A percentile compares a stretch with the other conserved stretches of the same genome.
Conservation (phyloP, 257 asterid species). For the Voacanga thouarsii region DNA sequence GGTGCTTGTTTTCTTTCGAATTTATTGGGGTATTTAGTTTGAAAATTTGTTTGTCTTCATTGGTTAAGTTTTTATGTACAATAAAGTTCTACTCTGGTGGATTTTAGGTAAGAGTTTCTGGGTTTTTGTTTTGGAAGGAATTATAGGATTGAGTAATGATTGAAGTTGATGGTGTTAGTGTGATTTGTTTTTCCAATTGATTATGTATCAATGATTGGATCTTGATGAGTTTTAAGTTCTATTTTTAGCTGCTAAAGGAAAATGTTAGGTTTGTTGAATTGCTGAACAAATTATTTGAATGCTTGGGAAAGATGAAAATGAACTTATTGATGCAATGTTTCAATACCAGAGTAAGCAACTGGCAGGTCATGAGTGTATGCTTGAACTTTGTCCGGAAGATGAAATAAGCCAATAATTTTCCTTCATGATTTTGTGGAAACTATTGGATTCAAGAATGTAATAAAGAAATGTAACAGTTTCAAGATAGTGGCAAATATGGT, state of each 20-base stretch:
- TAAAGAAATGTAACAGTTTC: neutral
- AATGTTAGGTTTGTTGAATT: neutral
- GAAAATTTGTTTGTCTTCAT: neutral
- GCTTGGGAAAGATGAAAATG: neutral
- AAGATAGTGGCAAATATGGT: neutral
- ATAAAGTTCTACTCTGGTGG: neutral
- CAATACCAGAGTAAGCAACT: neutral
- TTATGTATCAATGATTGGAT: neutral
- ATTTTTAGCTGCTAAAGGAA: neutral
- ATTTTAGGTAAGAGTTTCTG: neutral
- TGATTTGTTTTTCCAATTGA: neutral
- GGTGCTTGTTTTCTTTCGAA: conserved; percentile 14
- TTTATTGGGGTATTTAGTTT: neutral
- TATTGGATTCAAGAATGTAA: neutral
- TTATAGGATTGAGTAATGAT: neutral
- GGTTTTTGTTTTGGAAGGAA: neutral
- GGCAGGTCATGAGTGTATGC: neutral
- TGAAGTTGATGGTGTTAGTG: neutral
- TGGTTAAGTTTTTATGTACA: neutral
- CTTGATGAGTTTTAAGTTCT: neutral
- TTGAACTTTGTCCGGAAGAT: neutral
- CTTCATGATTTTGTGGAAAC: neutral
- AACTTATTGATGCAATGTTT: neutral
- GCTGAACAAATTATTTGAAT: neutral
- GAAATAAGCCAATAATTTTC: neutral